Evolutionary conservation across 768 basidiomycete genomes (phyloP).

Genomic region (Serendipita vermifera): DNA sequence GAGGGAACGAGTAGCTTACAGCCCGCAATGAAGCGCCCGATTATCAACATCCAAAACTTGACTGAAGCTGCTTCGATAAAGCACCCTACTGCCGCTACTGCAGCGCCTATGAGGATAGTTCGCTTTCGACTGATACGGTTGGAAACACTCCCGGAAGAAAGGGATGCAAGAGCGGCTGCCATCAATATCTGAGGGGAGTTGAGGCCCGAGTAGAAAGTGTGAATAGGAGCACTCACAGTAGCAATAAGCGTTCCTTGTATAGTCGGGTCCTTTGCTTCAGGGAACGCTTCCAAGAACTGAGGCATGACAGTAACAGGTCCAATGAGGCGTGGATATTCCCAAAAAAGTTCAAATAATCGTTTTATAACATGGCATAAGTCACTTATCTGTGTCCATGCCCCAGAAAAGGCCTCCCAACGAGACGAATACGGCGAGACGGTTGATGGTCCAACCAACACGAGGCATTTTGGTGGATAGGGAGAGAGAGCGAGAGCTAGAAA

Average conservation of each 20-base stretch:
- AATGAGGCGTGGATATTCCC: conserved; percentile 19
- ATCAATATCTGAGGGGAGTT: conserved; percentile 15
- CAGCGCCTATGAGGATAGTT: conserved; percentile 31
- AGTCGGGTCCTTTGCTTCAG: conserved; percentile 10
- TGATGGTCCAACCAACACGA: neutral
- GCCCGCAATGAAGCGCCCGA: conserved; percentile 35
- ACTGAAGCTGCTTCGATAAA: conserved; percentile 25
- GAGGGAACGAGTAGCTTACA: conserved; percentile 12
- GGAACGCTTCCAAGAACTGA: conserved; percentile 25
- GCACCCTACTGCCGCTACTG: conserved; percentile 32
- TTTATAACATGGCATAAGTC: neutral
- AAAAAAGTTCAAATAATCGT: neutral
- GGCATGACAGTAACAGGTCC: conserved; percentile 38
- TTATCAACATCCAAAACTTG: conserved; percentile 28
- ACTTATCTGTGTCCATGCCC: conserved; percentile 26
- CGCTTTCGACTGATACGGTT: conserved; percentile 36
- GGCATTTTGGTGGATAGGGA: neutral
- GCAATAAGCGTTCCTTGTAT: conserved; percentile 17
- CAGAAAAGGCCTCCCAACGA: conserved; percentile 26
- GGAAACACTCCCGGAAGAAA: conserved; percentile 28
- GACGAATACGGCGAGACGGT: conserved; percentile 19
- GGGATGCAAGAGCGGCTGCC: conserved; percentile 16
- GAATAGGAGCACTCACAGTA: conserved; percentile 8
- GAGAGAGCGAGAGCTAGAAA: no score
- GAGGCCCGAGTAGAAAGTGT: no score